Conservation (phyloP, 768 basidiomycete genomes). For the Tremella fuciformis region DNA sequence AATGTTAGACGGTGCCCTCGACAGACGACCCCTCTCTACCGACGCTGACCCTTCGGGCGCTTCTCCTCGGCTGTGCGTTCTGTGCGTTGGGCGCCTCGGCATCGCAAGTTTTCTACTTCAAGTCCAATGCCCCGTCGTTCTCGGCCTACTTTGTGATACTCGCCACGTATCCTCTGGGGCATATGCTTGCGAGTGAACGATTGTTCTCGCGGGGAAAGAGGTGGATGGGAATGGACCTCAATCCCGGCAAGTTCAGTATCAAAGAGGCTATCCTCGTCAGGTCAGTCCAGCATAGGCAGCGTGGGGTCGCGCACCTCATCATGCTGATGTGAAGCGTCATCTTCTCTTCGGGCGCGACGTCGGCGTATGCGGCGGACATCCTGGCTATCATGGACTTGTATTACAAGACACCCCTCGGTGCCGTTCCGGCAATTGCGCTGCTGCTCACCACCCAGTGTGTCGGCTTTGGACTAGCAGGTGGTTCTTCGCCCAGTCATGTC, state of each 20-base stretch:
- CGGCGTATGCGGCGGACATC: constrained; percentile 53
- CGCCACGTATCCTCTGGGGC: constrained; percentile 50
- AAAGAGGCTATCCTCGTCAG: constrained; percentile 51
- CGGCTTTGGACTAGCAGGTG: constrained; percentile 52
- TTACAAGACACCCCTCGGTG: constrained; percentile 43
- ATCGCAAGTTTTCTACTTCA: constrained; percentile 52
- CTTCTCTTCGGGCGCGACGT: constrained; percentile 42
- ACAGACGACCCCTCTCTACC: constrained; percentile 51
- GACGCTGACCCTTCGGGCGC: constrained; percentile 46
- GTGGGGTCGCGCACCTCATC: constrained; percentile 1
- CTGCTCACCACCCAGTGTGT: constrained; percentile 52
- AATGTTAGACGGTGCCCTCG: constrained; percentile 43
- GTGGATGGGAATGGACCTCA: constrained; percentile 36
- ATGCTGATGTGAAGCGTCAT: constrained; percentile 32
- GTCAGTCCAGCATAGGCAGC: constrained; percentile 36
- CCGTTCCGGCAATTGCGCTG: constrained; percentile 44
- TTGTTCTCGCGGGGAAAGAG: constrained; percentile 26
- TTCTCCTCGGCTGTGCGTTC: constrained; percentile 49
- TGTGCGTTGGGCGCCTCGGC: constrained; percentile 50
- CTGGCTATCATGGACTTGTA: constrained; percentile 52
- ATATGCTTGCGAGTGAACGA: constrained; percentile 38
- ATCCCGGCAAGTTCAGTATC: constrained; percentile 50
- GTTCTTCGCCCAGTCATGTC: constrained; percentile 1
- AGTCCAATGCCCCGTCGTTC: constrained; percentile 46
- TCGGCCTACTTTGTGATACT: constrained; percentile 51